Evolutionary conservation across 148 eudicot species (phyloP), one percentile per base, ranked within the genome.

Genomic region (Vaccinium darrowii): DNA sequence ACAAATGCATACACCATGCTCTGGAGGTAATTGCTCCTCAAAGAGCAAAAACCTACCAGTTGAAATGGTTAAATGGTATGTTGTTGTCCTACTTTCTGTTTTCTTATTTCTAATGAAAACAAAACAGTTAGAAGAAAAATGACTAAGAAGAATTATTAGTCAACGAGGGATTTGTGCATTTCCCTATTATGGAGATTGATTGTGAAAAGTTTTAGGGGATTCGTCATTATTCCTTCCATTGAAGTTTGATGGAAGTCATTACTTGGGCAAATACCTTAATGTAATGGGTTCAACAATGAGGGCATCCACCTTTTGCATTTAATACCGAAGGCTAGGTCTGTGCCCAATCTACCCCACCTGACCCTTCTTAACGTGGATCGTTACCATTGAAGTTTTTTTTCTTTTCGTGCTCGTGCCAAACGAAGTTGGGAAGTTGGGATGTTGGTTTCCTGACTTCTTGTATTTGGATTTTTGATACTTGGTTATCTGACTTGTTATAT

Each of bases 1-100:
- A 88, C 81, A 96, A 94, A 84, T 91, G 98, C 79, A 81, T 94
- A 18, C 89, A 74, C 57, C 88, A 86, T 52, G 96, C 95, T 1
- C 79, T 93, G 53, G 90, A 96, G 84, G 67, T 90, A 12, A 88
- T 94, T 52, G 93, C 92, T 51, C 94, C 98, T 75, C 23, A 84
- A 9, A 87, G 88, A 80, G 93, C 95, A 18, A 90, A 88, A 78
- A 72, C 65, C 33, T 92, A 90, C 77, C 88, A 87, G 78, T 88
- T 87, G 27, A 89, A 80, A 84, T 89, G 91, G 92, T 78, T 91
- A 81, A 86, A 84, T 69, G 90, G 91, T 43, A 86, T 58, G 60
- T 71, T 33, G 4, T 51, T 53, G 57, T 60, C 51, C 53, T 52
- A 84, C 53, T 75, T 80, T n/a, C 57, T 76, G 54, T 36, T 23